These are phyloP conservation scores for Ganoderma sinense DNA, from an alignment of 1,284 basidiomycete genomes.

Conservation along the genomic window DNA sequence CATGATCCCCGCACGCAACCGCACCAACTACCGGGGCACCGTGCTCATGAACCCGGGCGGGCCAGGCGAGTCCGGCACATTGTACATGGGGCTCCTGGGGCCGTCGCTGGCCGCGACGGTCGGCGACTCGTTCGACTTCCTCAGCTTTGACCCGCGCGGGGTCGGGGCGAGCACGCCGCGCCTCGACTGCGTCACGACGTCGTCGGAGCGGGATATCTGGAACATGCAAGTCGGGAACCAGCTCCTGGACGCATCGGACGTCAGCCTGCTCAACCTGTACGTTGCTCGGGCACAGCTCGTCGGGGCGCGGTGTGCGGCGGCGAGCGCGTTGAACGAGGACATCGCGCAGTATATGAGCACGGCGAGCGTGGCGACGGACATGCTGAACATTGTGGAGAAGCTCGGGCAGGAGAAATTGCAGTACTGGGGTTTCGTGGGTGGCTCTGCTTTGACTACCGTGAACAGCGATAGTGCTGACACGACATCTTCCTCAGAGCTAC, in stretches of 20 bases:
- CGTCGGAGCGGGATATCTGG: conserved; percentile 26
- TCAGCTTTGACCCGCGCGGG: conserved; percentile 45
- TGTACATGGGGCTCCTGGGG: background rate
- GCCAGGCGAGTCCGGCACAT: conserved; percentile 42
- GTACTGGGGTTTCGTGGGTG: conserved; percentile 62
- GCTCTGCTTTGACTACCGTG: conserved; percentile 22
- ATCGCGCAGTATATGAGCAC: conserved; percentile 50
- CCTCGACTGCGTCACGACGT: conserved; percentile 26
- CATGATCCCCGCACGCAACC: conserved; percentile 36
- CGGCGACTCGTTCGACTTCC: conserved; percentile 48
- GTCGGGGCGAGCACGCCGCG: conserved; percentile 24
- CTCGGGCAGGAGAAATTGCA: conserved; percentile 53
- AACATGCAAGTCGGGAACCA: conserved; percentile 2
- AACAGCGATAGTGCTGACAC: background rate
- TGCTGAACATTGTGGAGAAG: conserved; percentile 54
- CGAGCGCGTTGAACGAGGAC: conserved; percentile 33
- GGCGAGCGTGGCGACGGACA: conserved; percentile 54
- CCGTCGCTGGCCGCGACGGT: background rate
- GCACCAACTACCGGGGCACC: conserved; percentile 49
- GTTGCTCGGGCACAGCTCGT: conserved; percentile 20
- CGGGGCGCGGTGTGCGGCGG: conserved; percentile 22
- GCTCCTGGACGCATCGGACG: conserved; percentile 14
- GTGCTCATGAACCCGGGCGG: conserved; percentile 62
- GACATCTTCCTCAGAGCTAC: conserved; percentile 41
- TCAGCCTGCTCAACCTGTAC: conserved; percentile 13